Evolutionary conservation across 2,329 filamentous ascomycete genomes (phyloP).

Genomic region (Pseudopithomyces maydicus): DNA sequence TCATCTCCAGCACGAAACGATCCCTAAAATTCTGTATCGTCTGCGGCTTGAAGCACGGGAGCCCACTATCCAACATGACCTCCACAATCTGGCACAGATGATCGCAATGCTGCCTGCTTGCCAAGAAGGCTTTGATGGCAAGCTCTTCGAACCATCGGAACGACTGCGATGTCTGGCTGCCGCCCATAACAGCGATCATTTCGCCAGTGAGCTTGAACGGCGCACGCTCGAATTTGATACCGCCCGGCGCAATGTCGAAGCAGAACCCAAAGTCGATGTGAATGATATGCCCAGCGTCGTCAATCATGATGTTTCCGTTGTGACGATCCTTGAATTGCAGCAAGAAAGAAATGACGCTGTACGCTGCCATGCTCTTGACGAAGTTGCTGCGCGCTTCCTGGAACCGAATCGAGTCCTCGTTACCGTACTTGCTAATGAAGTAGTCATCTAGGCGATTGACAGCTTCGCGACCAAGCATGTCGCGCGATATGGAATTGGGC

Average conservation of each 20-base stretch:
- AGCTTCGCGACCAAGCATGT: slow-evolving; percentile 97
- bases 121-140: slow-evolving; percentile 93
- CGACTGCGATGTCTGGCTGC: slow-evolving; percentile 76
- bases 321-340: slow-evolving; percentile 99
- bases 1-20: slow-evolving; percentile 89
- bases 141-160: slow-evolving; percentile 98
- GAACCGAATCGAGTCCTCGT: slow-evolving; percentile 92
- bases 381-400: slow-evolving; percentile 96
- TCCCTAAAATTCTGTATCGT: slow-evolving; percentile 92
- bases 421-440: slow-evolving; percentile 95
- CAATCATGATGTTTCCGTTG: slow-evolving; percentile 99
- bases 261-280: slow-evolving; percentile 99
- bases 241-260: slow-evolving; percentile 97
- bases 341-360: slow-evolving; percentile 94
- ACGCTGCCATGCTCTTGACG: slow-evolving; percentile 98
- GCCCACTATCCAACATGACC: slow-evolving; percentile 92
- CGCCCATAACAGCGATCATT: slow-evolving; percentile 99
- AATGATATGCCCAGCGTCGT: slow-evolving; percentile 94
- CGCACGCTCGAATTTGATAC: slow-evolving; percentile 95
- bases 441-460: slow-evolving; percentile 99
- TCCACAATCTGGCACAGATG: slow-evolving; percentile 89
- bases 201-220: slow-evolving; percentile 98
- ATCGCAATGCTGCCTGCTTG: slow-evolving; percentile 81
- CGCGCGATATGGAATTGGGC: slow-evolving; percentile 95
- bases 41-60: slow-evolving; percentile 98